These are phyloP conservation scores for Pelargonium hybrid DNA, from an alignment of 441 rosid genomes.

Conservation along the genomic window DNA sequence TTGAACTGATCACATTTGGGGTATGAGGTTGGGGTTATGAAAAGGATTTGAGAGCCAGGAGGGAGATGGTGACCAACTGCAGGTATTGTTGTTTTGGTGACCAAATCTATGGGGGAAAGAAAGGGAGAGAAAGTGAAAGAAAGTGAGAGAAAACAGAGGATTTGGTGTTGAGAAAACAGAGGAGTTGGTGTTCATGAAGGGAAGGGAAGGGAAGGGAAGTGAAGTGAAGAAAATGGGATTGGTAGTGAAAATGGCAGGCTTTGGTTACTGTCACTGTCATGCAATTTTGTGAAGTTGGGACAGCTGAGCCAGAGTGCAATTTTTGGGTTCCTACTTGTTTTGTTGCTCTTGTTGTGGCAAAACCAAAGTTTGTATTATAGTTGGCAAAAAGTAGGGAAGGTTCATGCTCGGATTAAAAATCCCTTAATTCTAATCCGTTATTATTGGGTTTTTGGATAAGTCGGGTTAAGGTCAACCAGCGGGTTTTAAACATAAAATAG, in stretches of 20 bases:
- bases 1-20: slow-evolving; percentile 16
- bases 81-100: slow-evolving; percentile 43
- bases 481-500: too few relatives aligned
- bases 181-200: neutral
- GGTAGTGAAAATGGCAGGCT: neutral
- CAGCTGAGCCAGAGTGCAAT: neutral
- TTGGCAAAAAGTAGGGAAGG: too few relatives aligned
- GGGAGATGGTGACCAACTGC: slow-evolving; percentile 47
- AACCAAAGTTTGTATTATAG: too few relatives aligned
- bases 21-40: slow-evolving; percentile 26
- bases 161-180: too few relatives aligned
- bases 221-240: neutral
- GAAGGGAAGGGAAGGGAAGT: neutral
- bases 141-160: neutral
- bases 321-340: neutral
- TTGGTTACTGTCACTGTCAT: neutral
- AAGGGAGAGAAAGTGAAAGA: neutral
- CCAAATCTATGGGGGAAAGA: slow-evolving; percentile 24
- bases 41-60: neutral
- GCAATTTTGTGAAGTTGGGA: neutral
- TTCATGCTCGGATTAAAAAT: too few relatives aligned
- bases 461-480: too few relatives aligned
- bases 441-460: too few relatives aligned
- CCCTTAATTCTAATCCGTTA: too few relatives aligned
- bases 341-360: too few relatives aligned